These are phyloP conservation scores for Alopecurus myosuroides DNA, from an alignment of 176 grass and related monocot species.

Conservation along the genomic window DNA sequence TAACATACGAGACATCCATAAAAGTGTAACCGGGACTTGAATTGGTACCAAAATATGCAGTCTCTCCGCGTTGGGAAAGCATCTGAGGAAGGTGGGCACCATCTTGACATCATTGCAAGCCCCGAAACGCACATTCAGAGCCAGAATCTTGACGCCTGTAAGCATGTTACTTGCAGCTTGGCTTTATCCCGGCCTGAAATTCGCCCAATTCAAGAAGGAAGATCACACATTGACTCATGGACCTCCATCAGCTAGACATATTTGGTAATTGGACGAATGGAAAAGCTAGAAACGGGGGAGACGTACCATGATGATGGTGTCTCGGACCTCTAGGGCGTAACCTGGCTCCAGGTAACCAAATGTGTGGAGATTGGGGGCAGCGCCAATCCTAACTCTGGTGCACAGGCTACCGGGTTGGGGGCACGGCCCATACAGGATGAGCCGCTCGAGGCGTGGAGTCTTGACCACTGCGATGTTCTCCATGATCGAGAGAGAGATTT, in stretches of 20 bases:
- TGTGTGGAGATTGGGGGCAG: neutral
- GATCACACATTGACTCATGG: neutral
- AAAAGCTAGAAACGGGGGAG: neutral
- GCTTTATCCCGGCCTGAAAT: neutral
- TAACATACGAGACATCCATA: neutral
- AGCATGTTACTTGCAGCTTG: neutral
- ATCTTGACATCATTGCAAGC: neutral
- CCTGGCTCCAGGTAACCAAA: neutral
- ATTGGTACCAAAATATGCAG: neutral
- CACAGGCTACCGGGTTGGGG: neutral
- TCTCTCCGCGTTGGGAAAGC: neutral
- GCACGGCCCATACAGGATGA: neutral
- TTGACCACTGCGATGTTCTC: neutral
- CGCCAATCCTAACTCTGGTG: neutral
- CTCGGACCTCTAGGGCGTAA: neutral
- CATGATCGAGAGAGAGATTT: neutral
- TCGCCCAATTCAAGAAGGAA: neutral
- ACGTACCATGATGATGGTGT: neutral
- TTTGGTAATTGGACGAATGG: neutral
- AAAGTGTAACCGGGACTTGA: neutral
- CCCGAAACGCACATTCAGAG: neutral
- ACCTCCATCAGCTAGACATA: neutral
- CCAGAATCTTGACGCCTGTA: neutral
- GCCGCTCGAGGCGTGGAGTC: neutral
- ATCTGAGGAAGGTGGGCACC: neutral